phyloP scores from a whole-genome alignment of 176 grass and related monocot genomes.

The Avena insularis region DNA sequence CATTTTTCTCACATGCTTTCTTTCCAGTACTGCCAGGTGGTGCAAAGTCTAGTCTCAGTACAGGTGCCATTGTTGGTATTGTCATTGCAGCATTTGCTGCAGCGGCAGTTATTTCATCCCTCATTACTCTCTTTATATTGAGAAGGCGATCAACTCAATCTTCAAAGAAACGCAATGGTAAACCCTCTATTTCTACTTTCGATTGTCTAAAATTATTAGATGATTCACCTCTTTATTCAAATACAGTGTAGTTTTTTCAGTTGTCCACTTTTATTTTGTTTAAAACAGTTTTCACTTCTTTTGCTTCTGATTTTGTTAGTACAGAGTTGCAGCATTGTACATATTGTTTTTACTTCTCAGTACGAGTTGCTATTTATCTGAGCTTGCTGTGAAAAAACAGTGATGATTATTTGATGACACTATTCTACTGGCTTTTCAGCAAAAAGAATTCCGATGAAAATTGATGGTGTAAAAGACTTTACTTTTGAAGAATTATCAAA shows the following conservation, averaged over 20 bases:
- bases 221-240: background rate
- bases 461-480: slow-evolving; percentile 73
- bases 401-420: slow-evolving; percentile 29
- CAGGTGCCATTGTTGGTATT: slow-evolving; percentile 66
- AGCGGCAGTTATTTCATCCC: slow-evolving; percentile 55
- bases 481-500: slow-evolving; percentile 67
- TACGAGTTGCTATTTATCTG: background rate
- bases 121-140: slow-evolving; percentile 65
- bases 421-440: slow-evolving; percentile 37
- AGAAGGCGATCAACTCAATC: slow-evolving; percentile 45
- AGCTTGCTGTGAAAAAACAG: slow-evolving; percentile 1
- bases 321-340: slow-evolving; percentile 1
- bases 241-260: slow-evolving; percentile 8
- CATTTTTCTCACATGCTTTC: slow-evolving; percentile 30
- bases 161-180: slow-evolving; percentile 70
- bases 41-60: slow-evolving; percentile 52
- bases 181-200: slow-evolving; percentile 22
- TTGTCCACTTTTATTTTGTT: background rate
- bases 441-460: slow-evolving; percentile 68
- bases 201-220: slow-evolving; percentile 33
- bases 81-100: slow-evolving; percentile 63
- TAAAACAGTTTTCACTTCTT: slow-evolving; percentile 13
- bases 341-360: background rate
- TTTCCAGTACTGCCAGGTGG: slow-evolving; percentile 46
- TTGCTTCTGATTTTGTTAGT: slow-evolving; percentile 11